Base-by-base conservation (phyloP, 2,329 filamentous ascomycete species). In the Fusarium nodosum region DNA sequence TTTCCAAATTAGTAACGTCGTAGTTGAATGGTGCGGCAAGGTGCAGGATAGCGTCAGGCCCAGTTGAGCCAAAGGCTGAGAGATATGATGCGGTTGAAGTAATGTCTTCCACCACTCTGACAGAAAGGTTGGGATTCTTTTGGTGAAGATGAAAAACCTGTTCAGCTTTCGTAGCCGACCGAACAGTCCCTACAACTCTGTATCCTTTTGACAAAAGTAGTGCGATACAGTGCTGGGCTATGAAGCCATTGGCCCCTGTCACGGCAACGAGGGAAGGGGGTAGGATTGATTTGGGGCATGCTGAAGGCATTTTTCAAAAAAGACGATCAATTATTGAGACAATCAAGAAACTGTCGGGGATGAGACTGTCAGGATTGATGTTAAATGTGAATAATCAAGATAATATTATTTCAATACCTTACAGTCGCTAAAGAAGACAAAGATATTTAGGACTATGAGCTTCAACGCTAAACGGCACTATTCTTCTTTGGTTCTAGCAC, bases 201-300 rank as follows among this genome's bases (percentile, higher is more conserved):
- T 60, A 60, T 2, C 57, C 42, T 59, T 60, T 55, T 1, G 54
- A 42, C 9, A 60, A 7, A 2, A 60, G 42, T 12, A 60, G 54
- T 1, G 24, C 30, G 4, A 60, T 50, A 1, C 57, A 60, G 11
- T 60, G 57, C 12, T 60, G 57, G 16, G 57, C 57, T 42, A 60
- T 60, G 36, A 60, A 60, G 10, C 57, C 57, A n/a, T 60, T 60
- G 16, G 57, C 57, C 2, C 57, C 57, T 24, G 57, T 60, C 0
- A 60, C 54, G 4, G 57, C 54, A 18, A 60, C 11, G 10, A 59
- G 54, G 1, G 57, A 60, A 1, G 57, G 57, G 1, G 57, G 54
- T 3, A 60, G 4, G 3, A 60, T 59, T 1, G 57, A 30, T 5
- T 42, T 34, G 28, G 54, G 57, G 2, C 36, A 59, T 15, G 52